Evolutionary conservation across 23 red algal species (phyloP).

Genomic region (Gracilariopsis chorda): DNA sequence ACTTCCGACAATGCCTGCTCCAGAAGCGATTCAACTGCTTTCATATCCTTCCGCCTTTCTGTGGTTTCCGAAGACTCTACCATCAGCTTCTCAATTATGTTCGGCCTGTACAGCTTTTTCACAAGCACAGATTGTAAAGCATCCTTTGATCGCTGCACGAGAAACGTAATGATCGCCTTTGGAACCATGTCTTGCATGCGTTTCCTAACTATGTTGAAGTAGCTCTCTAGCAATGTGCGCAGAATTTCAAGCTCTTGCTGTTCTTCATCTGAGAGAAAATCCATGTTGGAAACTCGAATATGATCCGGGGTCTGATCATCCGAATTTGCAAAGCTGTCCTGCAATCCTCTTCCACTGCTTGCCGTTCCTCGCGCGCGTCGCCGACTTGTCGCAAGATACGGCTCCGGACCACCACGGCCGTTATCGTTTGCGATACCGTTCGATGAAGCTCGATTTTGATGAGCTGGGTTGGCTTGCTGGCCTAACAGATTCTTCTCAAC

Average conservation of each 20-base stretch:
- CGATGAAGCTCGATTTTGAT: background rate
- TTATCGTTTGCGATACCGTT: background rate
- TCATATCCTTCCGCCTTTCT: slow-evolving; percentile 76
- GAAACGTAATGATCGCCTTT: slow-evolving; percentile 94
- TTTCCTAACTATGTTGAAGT: slow-evolving; percentile 94
- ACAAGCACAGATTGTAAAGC: slow-evolving; percentile 71
- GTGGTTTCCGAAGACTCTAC: slow-evolving; percentile 68
- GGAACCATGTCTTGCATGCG: slow-evolving; percentile 89
- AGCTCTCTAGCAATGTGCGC: slow-evolving; percentile 83
- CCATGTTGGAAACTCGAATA: slow-evolving; percentile 16
- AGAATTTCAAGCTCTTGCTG: slow-evolving; percentile 85
- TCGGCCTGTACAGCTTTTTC: slow-evolving; percentile 84
- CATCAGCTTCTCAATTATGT: slow-evolving; percentile 72
- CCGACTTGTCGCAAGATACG: background rate
- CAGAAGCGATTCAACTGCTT: slow-evolving; percentile 58
- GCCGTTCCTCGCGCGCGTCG: background rate
- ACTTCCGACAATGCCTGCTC: slow-evolving; percentile 74
- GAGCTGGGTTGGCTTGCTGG: background rate
- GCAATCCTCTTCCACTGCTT: background rate
- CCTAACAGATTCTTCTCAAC: slow-evolving; percentile 70
- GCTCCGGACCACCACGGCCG: slow-evolving; percentile 13
- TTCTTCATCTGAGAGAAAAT: slow-evolving; percentile 70
- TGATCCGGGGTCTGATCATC: slow-evolving; percentile 2
- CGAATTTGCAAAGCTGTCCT: background rate
- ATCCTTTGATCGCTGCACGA: slow-evolving; percentile 80